A percentile compares a stretch with the other conserved stretches of the same genome.
Evolutionary conservation across 345 rosid genomes (phyloP).

Genomic region (Camelina neglecta): DNA sequence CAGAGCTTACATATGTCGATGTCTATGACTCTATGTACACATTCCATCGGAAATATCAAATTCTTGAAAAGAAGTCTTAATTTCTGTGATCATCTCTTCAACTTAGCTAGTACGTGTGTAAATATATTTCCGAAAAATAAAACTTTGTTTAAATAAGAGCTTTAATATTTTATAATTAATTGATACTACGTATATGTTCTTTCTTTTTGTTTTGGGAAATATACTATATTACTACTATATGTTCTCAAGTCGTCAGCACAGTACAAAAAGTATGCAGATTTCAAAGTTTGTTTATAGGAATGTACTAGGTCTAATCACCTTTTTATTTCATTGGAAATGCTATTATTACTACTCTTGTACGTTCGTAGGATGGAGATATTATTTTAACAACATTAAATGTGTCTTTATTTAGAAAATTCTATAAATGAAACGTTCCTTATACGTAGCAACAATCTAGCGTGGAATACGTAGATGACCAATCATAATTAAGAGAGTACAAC

Average conservation of each 20-base stretch:
- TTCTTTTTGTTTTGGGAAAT: neutral
- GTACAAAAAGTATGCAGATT: conserved; percentile 9
- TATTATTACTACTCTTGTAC: neutral
- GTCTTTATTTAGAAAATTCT: neutral
- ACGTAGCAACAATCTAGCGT: neutral
- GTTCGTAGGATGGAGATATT: neutral
- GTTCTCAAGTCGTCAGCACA: conserved; percentile 24
- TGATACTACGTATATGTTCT: neutral
- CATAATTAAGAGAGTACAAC: neutral
- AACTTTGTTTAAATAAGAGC: neutral
- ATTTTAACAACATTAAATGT: neutral
- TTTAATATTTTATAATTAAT: neutral
- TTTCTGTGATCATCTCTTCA: neutral
- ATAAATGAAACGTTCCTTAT: neutral
- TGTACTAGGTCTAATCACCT: neutral
- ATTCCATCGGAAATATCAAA: conserved; percentile 27
- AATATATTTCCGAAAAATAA: too few relatives aligned
- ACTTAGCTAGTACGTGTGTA: too few relatives aligned
- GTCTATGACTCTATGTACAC: conserved; percentile 24
- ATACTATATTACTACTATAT: neutral
- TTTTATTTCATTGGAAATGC: neutral
- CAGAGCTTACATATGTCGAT: conserved; percentile 23
- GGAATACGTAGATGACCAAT: neutral
- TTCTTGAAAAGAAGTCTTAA: neutral
- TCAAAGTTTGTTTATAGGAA: conserved; percentile 19